Evolutionary conservation across 768 basidiomycete genomes (phyloP), one percentile per base, ranked within the genome.

Genomic region (Mycena albidolilacea): DNA sequence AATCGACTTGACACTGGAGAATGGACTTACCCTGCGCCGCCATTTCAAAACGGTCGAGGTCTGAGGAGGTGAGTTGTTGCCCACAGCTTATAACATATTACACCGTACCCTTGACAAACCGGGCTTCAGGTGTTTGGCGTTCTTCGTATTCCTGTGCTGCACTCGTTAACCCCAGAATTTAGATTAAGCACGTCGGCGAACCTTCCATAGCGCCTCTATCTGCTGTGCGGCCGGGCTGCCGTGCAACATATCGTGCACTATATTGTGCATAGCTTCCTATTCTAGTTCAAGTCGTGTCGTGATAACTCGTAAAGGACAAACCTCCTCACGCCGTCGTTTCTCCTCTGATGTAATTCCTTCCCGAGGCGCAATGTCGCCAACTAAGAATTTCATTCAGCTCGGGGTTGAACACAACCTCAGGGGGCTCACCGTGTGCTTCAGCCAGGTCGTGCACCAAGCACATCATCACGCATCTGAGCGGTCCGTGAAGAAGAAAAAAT

Each of bases 381-480:
- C 97, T 92, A 78, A n/a, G 5, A 44, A 64, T n/a, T 46, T 11
- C 3, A 7, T 1, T 58, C 10, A 66, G 43, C 11, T n/a, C 39
- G 48, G 41, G 52, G 7, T 30, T 30, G 8, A 41, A 7, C n/a
- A 11, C 7, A 37, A 23, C 35, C 12, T 63, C 12, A 66, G 62
- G 37, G 0, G 48, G 11, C 62, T 76, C 61, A 92, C 95, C 93
- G 87, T 96, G 94, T 0, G 97, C 97, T 81, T 99, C 97, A 7
- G 97, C 97, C 15, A 99, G 89, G 82, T 99, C 97, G 78, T 99
- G 97, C 15, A 98, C 95, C 44, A 97, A 76, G 21, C 91, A 91
- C 89, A 98, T 92, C 94, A 97, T 92, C 15, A 95, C 92, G 71
- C 93, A 95, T 87, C 92, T 93, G 52, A 17, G 21, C 5, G 54